Evolutionary conservation across 331 rosid species (phyloP).

Genomic region (Rhamnella rubrinervis): DNA sequence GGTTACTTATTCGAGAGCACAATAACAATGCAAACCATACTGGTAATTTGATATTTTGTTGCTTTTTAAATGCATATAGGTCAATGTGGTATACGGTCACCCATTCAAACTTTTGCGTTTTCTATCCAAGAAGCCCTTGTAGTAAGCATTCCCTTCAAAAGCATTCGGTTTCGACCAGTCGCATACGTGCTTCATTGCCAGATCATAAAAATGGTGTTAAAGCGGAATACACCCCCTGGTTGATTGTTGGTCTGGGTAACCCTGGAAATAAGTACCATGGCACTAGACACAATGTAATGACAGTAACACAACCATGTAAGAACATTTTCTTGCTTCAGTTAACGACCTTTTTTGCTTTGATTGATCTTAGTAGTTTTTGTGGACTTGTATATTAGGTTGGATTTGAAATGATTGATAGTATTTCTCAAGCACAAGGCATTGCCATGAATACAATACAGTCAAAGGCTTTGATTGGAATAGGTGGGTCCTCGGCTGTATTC

Average conservation of each 20-base stretch:
- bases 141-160: slow-evolving; percentile 24
- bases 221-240: slow-evolving; percentile 96
- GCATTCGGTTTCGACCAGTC: slow-evolving; percentile 29
- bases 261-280: slow-evolving; percentile 88
- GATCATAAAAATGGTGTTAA: slow-evolving; percentile 38
- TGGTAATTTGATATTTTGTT: neutral
- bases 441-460: slow-evolving; percentile 85
- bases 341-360: neutral
- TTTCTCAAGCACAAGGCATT: slow-evolving; percentile 65
- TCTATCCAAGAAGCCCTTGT: slow-evolving; percentile 32
- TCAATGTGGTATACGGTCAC: slow-evolving; percentile 65
- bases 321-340: slow-evolving; percentile 2
- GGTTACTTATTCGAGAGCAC: too few relatives aligned
- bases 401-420: slow-evolving; percentile 75
- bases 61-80: slow-evolving; percentile 20
- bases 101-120: slow-evolving; percentile 40
- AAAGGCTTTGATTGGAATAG: slow-evolving; percentile 86
- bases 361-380: slow-evolving; percentile 4
- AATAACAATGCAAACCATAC: neutral
- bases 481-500: slow-evolving; percentile 36
- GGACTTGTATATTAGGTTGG: slow-evolving; percentile 61
- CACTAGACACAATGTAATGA: slow-evolving; percentile 82
- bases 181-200: slow-evolving; percentile 49
- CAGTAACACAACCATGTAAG: neutral
- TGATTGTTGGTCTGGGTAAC: slow-evolving; percentile 89